Evolutionary conservation across 441 rosid species (phyloP).

Genomic region (Gossypium aridum): DNA sequence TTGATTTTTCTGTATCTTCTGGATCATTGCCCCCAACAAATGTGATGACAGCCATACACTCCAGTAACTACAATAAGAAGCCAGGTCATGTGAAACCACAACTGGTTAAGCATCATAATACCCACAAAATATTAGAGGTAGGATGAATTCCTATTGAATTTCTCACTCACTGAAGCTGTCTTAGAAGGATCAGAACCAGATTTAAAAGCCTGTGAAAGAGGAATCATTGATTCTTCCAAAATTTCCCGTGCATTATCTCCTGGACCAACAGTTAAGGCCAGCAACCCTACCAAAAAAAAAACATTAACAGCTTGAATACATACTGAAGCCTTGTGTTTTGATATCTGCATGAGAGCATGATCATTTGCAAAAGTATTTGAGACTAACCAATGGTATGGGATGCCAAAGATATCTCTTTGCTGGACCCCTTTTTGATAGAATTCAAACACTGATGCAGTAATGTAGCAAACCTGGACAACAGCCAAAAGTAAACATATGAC

Average conservation of each 20-base stretch:
- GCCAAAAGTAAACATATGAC: slow-evolving; percentile 5
- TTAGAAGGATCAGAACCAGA: slow-evolving; percentile 47
- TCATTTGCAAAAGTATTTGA: background rate
- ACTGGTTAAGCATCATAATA: slow-evolving; percentile 1
- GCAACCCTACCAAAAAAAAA: slow-evolving; percentile 47
- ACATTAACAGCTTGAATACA: background rate
- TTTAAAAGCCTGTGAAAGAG: slow-evolving; percentile 68
- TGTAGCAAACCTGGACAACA: slow-evolving; percentile 65
- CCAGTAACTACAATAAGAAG: slow-evolving; percentile 45
- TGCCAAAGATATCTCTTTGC: slow-evolving; percentile 66
- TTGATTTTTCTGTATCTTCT: slow-evolving; percentile 66
- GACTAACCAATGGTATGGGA: slow-evolving; percentile 68
- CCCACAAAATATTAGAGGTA: background rate
- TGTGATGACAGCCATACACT: slow-evolving; percentile 74
- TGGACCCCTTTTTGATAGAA: slow-evolving; percentile 71
- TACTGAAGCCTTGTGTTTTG: background rate
- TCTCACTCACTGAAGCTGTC: slow-evolving; percentile 47
- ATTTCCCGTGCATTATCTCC: slow-evolving; percentile 66
- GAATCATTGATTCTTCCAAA: slow-evolving; percentile 56
- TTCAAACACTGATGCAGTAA: slow-evolving; percentile 62
- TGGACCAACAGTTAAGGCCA: slow-evolving; percentile 74
- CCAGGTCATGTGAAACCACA: slow-evolving; percentile 1
- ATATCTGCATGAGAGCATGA: background rate
- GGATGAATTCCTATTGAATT: slow-evolving; percentile 1
- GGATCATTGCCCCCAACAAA: slow-evolving; percentile 72